Conservation (phyloP, 345 rosid species). For the Bruguiera parviflora region DNA sequence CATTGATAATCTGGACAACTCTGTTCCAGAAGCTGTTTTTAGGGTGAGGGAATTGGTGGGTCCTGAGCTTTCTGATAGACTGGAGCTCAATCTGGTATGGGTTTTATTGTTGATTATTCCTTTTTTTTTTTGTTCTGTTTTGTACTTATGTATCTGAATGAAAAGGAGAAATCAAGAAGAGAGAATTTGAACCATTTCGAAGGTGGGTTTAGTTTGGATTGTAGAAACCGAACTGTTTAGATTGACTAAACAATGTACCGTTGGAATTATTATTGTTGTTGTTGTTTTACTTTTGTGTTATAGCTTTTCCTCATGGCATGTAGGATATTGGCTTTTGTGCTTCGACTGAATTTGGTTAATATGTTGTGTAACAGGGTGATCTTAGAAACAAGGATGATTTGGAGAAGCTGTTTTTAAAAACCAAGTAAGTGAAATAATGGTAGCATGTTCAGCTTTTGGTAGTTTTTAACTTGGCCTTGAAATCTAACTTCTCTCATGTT, state of each 20-base stretch:
- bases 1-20: conserved; percentile 85
- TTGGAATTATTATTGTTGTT: too few relatives aligned
- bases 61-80: conserved; percentile 60
- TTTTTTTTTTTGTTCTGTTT: background rate
- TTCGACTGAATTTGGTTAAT: background rate
- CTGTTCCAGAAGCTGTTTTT: conserved; percentile 67
- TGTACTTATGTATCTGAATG: background rate
- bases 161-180: background rate
- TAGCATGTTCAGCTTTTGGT: background rate
- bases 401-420: conserved; percentile 69
- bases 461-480: background rate
- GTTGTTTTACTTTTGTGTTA: background rate
- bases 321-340: background rate
- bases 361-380: conserved; percentile 67
- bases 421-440: conserved; percentile 39
- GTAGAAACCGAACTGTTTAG: background rate
- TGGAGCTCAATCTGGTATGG: conserved; percentile 66
- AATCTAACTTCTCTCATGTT: background rate
- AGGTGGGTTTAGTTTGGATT: background rate
- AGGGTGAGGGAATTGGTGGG: conserved; percentile 77
- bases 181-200: background rate
- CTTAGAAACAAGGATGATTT: conserved; percentile 75
- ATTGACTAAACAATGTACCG: background rate
- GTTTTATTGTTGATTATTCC: background rate
- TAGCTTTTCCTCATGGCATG: background rate